Evolutionary conservation across 345 rosid species (phyloP).

Genomic region (Eucalyptus guilfoylei): DNA sequence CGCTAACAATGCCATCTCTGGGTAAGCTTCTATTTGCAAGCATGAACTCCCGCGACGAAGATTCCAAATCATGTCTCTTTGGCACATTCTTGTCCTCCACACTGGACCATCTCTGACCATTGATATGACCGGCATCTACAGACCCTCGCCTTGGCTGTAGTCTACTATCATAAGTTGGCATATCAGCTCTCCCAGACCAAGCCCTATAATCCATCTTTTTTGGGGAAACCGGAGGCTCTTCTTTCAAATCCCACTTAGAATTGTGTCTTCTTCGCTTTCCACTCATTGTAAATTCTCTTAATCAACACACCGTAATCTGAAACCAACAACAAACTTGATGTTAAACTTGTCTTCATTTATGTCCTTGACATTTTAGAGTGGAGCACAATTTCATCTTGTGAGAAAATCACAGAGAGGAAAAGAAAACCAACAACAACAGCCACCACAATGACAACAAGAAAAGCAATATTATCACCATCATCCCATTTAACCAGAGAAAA

Average conservation of each 20-base stretch:
- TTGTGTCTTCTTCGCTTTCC: conserved; percentile 41
- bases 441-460: neutral
- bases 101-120: conserved; percentile 36
- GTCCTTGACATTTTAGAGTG: neutral
- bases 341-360: neutral
- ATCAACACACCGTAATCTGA: neutral
- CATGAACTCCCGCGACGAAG: conserved; percentile 34
- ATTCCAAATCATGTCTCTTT: conserved; percentile 16
- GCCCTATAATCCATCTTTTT: conserved; percentile 15
- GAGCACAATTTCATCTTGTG: neutral
- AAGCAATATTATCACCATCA: neutral
- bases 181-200: conserved; percentile 29
- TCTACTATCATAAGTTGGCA: neutral
- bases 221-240: conserved; percentile 30
- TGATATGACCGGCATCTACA: conserved; percentile 22
- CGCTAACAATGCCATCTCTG: conserved; percentile 22
- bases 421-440: neutral
- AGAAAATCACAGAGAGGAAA: neutral
- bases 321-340: neutral
- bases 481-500: neutral
- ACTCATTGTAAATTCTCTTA: conserved; percentile 28
- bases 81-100: conserved; percentile 14
- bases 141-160: conserved; percentile 27
- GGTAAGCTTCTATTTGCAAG: conserved; percentile 41
- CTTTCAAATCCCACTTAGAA: conserved; percentile 82